phyloP scores from a whole-genome alignment of 75 land plant genomes.

The Cupressus sempervirens region DNA sequence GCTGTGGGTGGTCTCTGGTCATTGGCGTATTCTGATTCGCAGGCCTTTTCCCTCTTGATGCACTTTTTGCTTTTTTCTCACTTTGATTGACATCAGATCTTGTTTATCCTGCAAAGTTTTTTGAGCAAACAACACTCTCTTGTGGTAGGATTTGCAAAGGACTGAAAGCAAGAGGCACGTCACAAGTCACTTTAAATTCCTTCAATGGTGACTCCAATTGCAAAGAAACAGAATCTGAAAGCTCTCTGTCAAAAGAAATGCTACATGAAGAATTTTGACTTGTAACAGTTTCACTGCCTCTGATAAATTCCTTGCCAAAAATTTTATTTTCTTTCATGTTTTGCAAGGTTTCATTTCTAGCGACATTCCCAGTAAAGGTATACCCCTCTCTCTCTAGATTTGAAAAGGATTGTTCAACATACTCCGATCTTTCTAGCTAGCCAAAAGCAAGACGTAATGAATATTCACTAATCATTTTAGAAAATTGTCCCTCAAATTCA shows the following conservation, averaged over 20 bases:
- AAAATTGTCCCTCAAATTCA: slow-evolving; percentile 2
- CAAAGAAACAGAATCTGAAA: background rate
- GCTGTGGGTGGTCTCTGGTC: too few species aligned
- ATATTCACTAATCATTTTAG: background rate
- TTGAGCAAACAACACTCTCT: background rate
- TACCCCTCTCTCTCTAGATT: background rate
- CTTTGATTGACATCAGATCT: background rate
- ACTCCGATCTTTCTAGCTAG: background rate
- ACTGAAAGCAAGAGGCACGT: background rate
- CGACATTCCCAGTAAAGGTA: background rate
- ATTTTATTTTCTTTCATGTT: background rate
- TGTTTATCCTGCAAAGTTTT: background rate
- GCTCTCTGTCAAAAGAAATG: background rate
- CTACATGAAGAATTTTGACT: background rate
- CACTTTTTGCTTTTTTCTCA: background rate
- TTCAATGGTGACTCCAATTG: background rate
- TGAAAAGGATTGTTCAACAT: background rate
- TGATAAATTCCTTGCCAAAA: background rate
- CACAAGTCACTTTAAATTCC: background rate
- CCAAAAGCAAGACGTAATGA: background rate
- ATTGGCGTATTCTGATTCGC: too few species aligned
- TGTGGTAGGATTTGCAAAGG: background rate
- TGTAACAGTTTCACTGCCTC: background rate
- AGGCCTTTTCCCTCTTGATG: background rate
- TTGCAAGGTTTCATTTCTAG: background rate